Evolutionary conservation across 2,329 filamentous ascomycete species (phyloP).

Genomic region (Verticillium klebahnii): DNA sequence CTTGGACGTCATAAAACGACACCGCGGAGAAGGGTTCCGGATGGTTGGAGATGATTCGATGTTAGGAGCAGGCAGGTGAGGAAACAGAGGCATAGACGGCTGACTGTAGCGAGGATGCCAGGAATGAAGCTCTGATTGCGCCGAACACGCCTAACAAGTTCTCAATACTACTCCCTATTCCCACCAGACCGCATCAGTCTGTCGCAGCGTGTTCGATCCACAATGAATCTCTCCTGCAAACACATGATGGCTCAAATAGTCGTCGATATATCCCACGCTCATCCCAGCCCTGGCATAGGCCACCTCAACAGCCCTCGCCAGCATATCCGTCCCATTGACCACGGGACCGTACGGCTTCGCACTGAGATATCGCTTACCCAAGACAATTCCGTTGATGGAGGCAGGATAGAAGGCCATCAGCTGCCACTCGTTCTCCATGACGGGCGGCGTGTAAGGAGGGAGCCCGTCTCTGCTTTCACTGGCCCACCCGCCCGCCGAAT

Average conservation of each 20-base stretch:
- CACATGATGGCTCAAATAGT: constrained; percentile 20
- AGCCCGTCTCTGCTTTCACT: neutral
- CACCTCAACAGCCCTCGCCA: constrained; percentile 12
- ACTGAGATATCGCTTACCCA: constrained; percentile 13
- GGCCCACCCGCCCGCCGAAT: neutral
- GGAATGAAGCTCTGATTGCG: too few relatives aligned
- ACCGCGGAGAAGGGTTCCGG: too few relatives aligned
- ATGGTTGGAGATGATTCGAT: too few relatives aligned
- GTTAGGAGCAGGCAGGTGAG: too few relatives aligned
- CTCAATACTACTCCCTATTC: neutral
- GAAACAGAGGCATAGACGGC: too few relatives aligned
- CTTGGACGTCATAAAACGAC: too few relatives aligned
- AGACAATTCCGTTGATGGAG: constrained; percentile 17
- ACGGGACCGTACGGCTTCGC: constrained; percentile 22
- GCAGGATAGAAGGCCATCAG: constrained; percentile 14
- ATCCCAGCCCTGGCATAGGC: constrained; percentile 16
- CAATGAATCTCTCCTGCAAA: constrained; percentile 21
- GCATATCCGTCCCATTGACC: constrained; percentile 18
- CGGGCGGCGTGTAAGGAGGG: neutral
- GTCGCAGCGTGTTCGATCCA: constrained; percentile 13
- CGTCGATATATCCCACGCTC: constrained; percentile 19
- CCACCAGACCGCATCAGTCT: constrained; percentile 12
- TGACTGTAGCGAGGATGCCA: too few relatives aligned
- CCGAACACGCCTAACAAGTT: too few relatives aligned
- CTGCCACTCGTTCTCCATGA: neutral